Percentiles rank a stretch among this genome's conserved stretches.
Conservation (phyloP, 2,329 filamentous ascomycete species). For the Venturia effusa region DNA sequence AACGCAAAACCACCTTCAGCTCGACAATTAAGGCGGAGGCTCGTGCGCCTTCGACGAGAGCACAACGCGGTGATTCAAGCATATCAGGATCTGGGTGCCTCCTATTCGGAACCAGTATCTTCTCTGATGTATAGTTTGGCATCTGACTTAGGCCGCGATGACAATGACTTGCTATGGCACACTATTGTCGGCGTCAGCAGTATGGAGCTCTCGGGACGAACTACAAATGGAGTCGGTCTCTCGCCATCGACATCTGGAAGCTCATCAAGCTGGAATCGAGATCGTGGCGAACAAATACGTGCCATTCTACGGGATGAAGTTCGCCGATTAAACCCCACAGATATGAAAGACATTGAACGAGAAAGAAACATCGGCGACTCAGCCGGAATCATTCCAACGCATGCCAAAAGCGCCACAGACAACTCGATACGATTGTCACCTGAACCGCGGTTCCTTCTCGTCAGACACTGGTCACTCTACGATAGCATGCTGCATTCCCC, state of each 20-base stretch:
- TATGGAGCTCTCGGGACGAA: conserved; percentile 81
- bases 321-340: conserved; percentile 76
- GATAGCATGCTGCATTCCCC: conserved; percentile 98
- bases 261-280: conserved; percentile 65
- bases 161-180: conserved; percentile 92
- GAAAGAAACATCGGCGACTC: conserved; percentile 54
- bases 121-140: conserved; percentile 91
- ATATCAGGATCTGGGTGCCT: conserved; percentile 81
- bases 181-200: conserved; percentile 93
- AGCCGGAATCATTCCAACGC: conserved; percentile 77
- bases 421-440: conserved; percentile 85
- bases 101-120: conserved; percentile 89
- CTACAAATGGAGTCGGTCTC: conserved; percentile 65
- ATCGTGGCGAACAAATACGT: conserved; percentile 72
- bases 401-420: conserved; percentile 79
- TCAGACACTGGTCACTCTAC: conserved; percentile 94
- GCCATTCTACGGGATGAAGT: conserved; percentile 88
- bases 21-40: conserved; percentile 57
- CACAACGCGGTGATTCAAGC: conserved; percentile 65
- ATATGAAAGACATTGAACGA: conserved; percentile 45
- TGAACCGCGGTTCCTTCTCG: conserved; percentile 83
- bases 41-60: conserved; percentile 64
- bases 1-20: conserved; percentile 52
- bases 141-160: conserved; percentile 88
- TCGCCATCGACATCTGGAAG: conserved; percentile 43